These are phyloP conservation scores for Triticum timopheevii DNA, from an alignment of 176 grass and related monocot genomes.

Conservation along the genomic window DNA sequence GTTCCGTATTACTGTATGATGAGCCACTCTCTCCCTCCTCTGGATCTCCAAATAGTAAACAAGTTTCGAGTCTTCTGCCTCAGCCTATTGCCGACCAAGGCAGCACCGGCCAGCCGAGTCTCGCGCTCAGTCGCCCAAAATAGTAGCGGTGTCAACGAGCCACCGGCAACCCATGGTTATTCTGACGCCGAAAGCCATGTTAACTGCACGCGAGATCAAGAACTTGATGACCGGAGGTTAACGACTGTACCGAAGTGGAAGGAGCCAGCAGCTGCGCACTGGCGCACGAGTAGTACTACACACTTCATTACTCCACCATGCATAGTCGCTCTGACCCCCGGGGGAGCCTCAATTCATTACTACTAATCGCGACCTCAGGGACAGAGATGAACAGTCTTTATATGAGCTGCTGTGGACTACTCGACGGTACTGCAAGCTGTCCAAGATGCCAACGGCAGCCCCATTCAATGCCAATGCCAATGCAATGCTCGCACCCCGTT, in stretches of 20 bases:
- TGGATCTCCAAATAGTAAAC: background rate
- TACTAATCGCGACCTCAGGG: background rate
- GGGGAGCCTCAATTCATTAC: background rate
- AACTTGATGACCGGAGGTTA: background rate
- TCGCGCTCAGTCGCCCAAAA: background rate
- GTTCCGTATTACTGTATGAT: too few species aligned
- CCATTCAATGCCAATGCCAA: background rate
- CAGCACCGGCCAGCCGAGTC: too few species aligned
- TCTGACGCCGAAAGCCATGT: background rate
- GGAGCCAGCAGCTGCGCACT: background rate
- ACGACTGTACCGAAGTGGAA: background rate
- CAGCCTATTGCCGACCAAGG: background rate
- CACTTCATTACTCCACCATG: background rate
- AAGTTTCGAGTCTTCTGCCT: background rate
- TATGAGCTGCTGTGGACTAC: background rate
- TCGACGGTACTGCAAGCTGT: background rate
- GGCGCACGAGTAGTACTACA: too few species aligned
- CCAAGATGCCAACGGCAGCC: constrained; percentile 17
- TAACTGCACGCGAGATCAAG: background rate
- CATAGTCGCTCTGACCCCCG: too few species aligned
- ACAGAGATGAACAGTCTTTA: background rate
- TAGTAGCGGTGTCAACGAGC: background rate
- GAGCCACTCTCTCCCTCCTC: background rate
- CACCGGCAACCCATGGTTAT: background rate
- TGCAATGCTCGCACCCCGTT: background rate